A percentile compares a stretch with the other conserved stretches of the same genome.
These are phyloP conservation scores for Hypomyces perniciosus DNA, from an alignment of 2,329 filamentous ascomycete genomes.

Conservation along the genomic window DNA sequence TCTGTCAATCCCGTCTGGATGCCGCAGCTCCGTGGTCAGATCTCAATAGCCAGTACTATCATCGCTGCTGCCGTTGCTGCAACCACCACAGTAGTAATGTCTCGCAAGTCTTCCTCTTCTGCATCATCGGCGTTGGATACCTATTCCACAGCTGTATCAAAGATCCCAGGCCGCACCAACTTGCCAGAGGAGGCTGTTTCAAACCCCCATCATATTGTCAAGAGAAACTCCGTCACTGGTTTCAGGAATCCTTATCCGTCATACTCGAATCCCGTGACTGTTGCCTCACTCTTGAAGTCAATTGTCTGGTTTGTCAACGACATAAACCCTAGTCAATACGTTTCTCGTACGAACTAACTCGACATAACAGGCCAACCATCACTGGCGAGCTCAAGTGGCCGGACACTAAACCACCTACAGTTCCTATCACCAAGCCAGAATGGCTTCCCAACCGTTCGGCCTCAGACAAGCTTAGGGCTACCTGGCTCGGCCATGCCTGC, in stretches of 20 bases:
- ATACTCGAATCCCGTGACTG: slow-evolving; percentile 21
- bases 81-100: slow-evolving; percentile 13
- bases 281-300: slow-evolving; percentile 23
- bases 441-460: slow-evolving; percentile 59
- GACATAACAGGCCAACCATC: slow-evolving; percentile 28
- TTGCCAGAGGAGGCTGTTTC: slow-evolving; percentile 37
- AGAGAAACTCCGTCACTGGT: slow-evolving; percentile 32
- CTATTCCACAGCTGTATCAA: slow-evolving; percentile 27
- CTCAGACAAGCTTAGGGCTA: slow-evolving; percentile 62
- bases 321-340: not conserved
- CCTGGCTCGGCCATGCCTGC: slow-evolving; percentile 93
- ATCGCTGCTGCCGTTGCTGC: slow-evolving; percentile 9
- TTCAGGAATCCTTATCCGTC: slow-evolving; percentile 51
- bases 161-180: slow-evolving; percentile 28
- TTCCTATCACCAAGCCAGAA: slow-evolving; percentile 59
- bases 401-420: slow-evolving; percentile 58
- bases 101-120: slow-evolving; percentile 2
- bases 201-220: slow-evolving; percentile 44
- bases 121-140: slow-evolving; percentile 14
- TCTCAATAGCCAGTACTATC: not conserved
- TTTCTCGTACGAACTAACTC: not conserved
- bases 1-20: not conserved
- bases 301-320: slow-evolving; percentile 31
- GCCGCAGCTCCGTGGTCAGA: not conserved
- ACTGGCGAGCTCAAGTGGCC: slow-evolving; percentile 41